Evolutionary conservation across 1,284 basidiomycete genomes (phyloP).

Genomic region (Microbotryum saponariae): DNA sequence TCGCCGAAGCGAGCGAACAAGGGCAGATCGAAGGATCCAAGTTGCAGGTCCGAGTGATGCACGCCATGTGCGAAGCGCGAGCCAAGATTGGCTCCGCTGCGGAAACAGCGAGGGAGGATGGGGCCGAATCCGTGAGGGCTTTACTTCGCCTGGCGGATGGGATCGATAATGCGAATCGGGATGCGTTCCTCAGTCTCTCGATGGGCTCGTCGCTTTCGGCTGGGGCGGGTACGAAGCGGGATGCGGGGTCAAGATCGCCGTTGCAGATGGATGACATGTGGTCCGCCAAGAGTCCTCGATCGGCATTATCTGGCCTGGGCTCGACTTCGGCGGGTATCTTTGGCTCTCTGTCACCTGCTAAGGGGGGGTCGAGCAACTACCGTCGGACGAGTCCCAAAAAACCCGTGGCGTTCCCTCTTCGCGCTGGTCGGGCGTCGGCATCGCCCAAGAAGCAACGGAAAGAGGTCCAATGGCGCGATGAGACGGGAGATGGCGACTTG

Average conservation of each 20-base stretch:
- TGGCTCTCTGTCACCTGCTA: too few species aligned
- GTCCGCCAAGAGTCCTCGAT: constrained; percentile 17
- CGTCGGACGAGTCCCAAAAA: constrained; percentile 8
- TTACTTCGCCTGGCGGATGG: constrained; percentile 9
- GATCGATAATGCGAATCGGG: constrained; percentile 16
- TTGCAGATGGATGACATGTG: constrained; percentile 14
- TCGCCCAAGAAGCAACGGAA: constrained; percentile 24
- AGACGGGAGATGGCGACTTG: constrained; percentile 26
- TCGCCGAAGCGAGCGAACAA: constrained; percentile 13
- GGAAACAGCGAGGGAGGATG: constrained; percentile 6
- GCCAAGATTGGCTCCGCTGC: constrained; percentile 8
- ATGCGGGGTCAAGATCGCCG: constrained; percentile 17
- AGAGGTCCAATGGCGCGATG: constrained; percentile 31
- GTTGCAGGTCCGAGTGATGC: constrained; percentile 13
- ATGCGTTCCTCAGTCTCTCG: constrained; percentile 7
- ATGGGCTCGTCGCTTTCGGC: neutral
- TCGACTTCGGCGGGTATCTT: constrained; percentile 11
- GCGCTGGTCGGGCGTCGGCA: neutral
- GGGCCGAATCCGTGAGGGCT: constrained; percentile 3
- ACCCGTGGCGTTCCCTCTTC: constrained; percentile 8
- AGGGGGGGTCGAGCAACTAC: too few species aligned
- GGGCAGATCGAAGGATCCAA: constrained; percentile 5
- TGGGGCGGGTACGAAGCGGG: constrained; percentile 16
- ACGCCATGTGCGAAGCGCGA: constrained; percentile 18
- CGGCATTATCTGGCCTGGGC: constrained; percentile 7